phyloP scores from a whole-genome alignment of 306 rosid species.

The Calophaca sinica region DNA sequence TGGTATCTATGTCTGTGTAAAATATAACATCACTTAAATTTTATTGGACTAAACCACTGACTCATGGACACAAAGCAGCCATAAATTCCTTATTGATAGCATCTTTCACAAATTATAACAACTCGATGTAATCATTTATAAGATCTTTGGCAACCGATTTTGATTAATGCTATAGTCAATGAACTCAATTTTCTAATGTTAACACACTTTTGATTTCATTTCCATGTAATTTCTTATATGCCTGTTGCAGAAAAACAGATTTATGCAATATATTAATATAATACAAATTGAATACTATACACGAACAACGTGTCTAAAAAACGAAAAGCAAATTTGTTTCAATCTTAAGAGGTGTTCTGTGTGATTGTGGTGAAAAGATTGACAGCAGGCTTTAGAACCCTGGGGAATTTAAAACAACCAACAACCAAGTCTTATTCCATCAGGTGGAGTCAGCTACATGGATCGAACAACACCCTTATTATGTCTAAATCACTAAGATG shows the following conservation, averaged over 20 bases:
- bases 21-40: slow-evolving; percentile 39
- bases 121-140: too few species aligned
- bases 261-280: neutral
- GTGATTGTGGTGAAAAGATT: neutral
- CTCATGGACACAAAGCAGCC: neutral
- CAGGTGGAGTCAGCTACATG: neutral
- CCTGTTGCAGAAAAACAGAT: neutral
- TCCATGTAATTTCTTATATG: slow-evolving; percentile 24
- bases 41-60: slow-evolving; percentile 19
- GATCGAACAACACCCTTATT: neutral
- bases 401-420: neutral
- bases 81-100: too few species aligned
- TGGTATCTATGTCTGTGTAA: slow-evolving; percentile 86
- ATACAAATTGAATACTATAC: neutral
- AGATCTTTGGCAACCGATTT: too few species aligned
- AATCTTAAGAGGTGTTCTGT: slow-evolving; percentile 15
- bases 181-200: neutral
- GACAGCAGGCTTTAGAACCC: neutral
- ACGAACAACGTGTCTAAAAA: neutral
- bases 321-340: neutral
- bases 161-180: too few species aligned
- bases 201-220: slow-evolving; percentile 1
- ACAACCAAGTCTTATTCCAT: neutral
- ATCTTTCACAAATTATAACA: too few species aligned
- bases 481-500: neutral